phyloP scores from a whole-genome alignment of 2,329 filamentous ascomycete genomes.

The Daldinia sp. region DNA sequence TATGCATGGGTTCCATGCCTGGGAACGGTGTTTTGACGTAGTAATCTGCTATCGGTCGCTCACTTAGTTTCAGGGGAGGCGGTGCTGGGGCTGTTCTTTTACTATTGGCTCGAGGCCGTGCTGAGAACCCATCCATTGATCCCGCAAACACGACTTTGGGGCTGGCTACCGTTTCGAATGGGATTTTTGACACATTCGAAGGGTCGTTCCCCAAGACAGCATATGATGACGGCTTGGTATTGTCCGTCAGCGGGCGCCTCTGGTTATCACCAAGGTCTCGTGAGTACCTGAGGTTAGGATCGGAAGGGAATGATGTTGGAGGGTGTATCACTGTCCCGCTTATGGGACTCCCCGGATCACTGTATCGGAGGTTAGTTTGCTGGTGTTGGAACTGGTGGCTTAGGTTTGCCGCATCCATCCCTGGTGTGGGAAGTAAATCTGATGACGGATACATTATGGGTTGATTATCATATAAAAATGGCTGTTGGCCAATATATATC shows the following conservation, averaged over 20 bases:
- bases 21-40: conserved; percentile 42
- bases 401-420: neutral
- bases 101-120: conserved; percentile 15
- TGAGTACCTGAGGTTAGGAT: conserved; percentile 21
- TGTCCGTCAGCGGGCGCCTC: neutral
- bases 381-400: conserved; percentile 11
- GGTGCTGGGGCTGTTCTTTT: conserved; percentile 23
- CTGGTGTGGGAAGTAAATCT: conserved; percentile 2
- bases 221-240: neutral
- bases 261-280: neutral
- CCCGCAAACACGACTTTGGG: conserved; percentile 33
- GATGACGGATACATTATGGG: conserved; percentile 24
- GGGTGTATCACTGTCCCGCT: conserved; percentile 21
- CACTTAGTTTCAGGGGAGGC: conserved; percentile 38
- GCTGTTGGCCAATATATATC: neutral
- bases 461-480: conserved; percentile 12
- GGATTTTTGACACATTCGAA: neutral
- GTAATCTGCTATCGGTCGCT: conserved; percentile 28
- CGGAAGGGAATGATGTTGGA: conserved; percentile 32
- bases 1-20: neutral
- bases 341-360: conserved; percentile 40
- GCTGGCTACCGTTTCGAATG: neutral
- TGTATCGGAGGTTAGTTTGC: conserved; percentile 37
- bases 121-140: conserved; percentile 29
- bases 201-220: neutral